These are phyloP conservation scores for Ceratocystis cacaofunesta DNA, from an alignment of 2,329 filamentous ascomycete genomes.

Conservation along the genomic window DNA sequence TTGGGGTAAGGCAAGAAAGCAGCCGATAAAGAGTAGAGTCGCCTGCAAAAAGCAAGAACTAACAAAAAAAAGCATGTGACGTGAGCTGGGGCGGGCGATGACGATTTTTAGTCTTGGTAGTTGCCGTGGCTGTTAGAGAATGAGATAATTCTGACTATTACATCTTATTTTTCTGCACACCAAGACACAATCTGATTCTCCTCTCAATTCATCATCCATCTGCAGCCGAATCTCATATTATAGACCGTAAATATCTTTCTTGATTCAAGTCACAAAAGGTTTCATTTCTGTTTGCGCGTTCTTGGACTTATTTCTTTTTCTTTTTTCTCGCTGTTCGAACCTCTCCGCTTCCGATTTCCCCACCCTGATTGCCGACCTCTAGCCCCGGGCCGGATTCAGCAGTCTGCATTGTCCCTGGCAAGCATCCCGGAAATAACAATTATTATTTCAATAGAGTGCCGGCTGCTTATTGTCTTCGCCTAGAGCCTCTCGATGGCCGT, in stretches of 20 bases:
- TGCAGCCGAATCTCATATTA: background rate
- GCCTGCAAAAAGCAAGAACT: background rate
- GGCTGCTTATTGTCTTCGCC: background rate
- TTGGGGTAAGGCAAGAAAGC: background rate
- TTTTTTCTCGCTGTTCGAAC: background rate
- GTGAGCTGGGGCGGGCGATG: background rate
- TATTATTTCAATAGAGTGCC: background rate
- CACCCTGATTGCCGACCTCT: background rate
- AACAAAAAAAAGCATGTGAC: background rate
- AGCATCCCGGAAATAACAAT: background rate
- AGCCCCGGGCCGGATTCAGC: background rate
- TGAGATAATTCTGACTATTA: background rate
- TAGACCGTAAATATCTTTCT: background rate
- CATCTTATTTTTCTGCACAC: background rate
- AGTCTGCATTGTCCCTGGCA: background rate
- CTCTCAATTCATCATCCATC: background rate
- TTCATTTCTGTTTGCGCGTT: background rate
- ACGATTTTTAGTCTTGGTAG: constrained; percentile 3
- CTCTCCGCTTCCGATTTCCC: background rate
- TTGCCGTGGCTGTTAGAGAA: background rate
- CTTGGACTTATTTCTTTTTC: background rate
- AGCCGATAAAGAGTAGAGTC: background rate
- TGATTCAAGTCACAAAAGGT: background rate
- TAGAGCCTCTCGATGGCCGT: constrained; percentile 48
- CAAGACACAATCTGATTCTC: background rate